These are phyloP conservation scores for Carallia pectinifolia DNA, from an alignment of 345 rosid species.

Conservation along the genomic window DNA sequence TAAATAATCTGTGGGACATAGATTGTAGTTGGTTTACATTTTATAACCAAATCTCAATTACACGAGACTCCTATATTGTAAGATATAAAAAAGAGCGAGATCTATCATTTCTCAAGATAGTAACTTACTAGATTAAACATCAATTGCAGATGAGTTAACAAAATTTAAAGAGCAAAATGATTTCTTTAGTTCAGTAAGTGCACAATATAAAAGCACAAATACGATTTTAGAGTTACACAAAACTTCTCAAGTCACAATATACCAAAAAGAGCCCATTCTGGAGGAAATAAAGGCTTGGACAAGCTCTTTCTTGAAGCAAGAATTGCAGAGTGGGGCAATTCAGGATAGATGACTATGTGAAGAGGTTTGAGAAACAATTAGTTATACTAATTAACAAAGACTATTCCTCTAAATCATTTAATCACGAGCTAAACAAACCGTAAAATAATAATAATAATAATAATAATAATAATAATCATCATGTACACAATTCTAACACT, in stretches of 20 bases:
- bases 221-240: conserved; percentile 14
- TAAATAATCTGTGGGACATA: too few relatives aligned
- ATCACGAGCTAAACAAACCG: neutral
- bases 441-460: too few relatives aligned
- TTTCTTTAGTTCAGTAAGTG: neutral
- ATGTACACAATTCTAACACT: neutral
- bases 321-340: neutral
- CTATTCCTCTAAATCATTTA: neutral
- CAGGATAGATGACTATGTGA: neutral
- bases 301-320: neutral
- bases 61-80: too few relatives aligned
- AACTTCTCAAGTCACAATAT: conserved; percentile 17
- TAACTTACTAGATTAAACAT: neutral
- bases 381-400: neutral
- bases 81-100: rapidly evolving
- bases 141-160: neutral
- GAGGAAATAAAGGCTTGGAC: conserved; percentile 14
- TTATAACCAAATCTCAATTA: too few relatives aligned
- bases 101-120: too few relatives aligned
- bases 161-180: neutral
- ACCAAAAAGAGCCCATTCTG: conserved; percentile 9
- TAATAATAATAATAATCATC: too few relatives aligned
- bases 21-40: too few relatives aligned
- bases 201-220: neutral
- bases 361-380: conserved; percentile 3